phyloP scores from a whole-genome alignment of 441 rosid genomes.

The Populus hybrid region DNA sequence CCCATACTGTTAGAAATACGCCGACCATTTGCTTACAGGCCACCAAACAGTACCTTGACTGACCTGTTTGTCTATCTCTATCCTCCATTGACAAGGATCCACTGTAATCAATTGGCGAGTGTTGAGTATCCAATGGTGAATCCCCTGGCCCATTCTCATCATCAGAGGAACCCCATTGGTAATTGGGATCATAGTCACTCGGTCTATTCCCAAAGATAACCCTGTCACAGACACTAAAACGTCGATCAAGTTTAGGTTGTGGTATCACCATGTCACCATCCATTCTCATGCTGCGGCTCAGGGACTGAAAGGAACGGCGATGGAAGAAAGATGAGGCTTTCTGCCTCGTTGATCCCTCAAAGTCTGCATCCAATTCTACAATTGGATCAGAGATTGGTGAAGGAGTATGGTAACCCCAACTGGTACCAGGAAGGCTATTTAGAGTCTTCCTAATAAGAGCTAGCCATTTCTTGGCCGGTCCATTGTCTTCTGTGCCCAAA shows the following conservation, averaged over 20 bases:
- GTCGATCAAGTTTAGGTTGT: constrained; percentile 72
- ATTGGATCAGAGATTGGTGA: constrained; percentile 89
- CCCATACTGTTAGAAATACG: constrained; percentile 87
- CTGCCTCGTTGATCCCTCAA: constrained; percentile 79
- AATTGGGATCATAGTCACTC: constrained; percentile 66
- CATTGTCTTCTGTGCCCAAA: constrained; percentile 95
- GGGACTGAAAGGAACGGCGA: constrained; percentile 81
- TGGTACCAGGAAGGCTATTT: constrained; percentile 79
- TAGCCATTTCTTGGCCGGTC: constrained; percentile 94
- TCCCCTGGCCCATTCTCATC: constrained; percentile 81
- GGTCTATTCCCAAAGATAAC: constrained; percentile 66
- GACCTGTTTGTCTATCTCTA: constrained; percentile 53
- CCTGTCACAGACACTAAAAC: constrained; percentile 93
- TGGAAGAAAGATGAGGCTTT: constrained; percentile 78
- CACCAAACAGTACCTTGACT: constrained; percentile 81
- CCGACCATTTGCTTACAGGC: constrained; percentile 99
- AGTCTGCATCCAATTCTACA: constrained; percentile 84
- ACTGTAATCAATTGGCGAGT: constrained; percentile 58
- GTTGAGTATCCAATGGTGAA: constrained; percentile 62
- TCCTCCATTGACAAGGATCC: constrained; percentile 52
- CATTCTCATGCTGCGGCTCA: constrained; percentile 73
- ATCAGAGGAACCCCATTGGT: constrained; percentile 72
- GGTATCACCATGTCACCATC: constrained; percentile 57
- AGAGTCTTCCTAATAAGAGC: constrained; percentile 82
- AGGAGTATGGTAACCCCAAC: constrained; percentile 60